A percentile compares a stretch with the other conserved stretches of the same genome.
These are phyloP conservation scores for Aciculosporium take DNA, from an alignment of 2,329 filamentous ascomycete species.

Conservation along the genomic window DNA sequence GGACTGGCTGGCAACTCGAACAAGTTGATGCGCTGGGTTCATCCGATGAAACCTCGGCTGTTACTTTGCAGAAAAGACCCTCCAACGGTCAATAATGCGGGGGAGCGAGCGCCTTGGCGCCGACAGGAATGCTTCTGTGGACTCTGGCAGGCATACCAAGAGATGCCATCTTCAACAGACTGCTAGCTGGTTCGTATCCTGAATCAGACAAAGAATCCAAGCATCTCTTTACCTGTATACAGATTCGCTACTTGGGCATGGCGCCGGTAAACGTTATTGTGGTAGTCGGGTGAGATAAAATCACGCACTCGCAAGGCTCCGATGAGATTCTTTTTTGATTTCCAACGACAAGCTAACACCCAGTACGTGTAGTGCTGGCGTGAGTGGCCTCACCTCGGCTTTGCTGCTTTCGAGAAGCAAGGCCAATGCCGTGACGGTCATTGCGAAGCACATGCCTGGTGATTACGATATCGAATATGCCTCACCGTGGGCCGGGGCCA, in stretches of 20 bases:
- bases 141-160: too few species aligned
- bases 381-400: constrained; percentile 37
- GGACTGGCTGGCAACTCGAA: neutral
- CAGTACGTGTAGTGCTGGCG: constrained; percentile 29
- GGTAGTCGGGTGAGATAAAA: constrained; percentile 20
- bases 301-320: neutral
- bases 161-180: neutral
- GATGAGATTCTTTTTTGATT: neutral
- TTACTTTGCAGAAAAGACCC: too few species aligned
- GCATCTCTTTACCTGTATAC: too few species aligned
- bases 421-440: constrained; percentile 45
- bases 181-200: neutral
- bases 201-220: too few species aligned
- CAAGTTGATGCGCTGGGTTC: neutral
- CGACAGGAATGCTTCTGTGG: too few species aligned
- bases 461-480: constrained; percentile 88
- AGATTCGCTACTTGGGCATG: neutral
- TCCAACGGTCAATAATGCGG: too few species aligned
- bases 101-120: too few species aligned
- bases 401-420: constrained; percentile 31
- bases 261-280: constrained; percentile 2
- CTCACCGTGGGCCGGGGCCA: constrained; percentile 79
- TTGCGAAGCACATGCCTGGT: constrained; percentile 83
- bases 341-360: neutral
- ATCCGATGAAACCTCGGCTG: too few species aligned